phyloP scores from a whole-genome alignment of 805 yeast species.

The Candida gorgasii region DNA sequence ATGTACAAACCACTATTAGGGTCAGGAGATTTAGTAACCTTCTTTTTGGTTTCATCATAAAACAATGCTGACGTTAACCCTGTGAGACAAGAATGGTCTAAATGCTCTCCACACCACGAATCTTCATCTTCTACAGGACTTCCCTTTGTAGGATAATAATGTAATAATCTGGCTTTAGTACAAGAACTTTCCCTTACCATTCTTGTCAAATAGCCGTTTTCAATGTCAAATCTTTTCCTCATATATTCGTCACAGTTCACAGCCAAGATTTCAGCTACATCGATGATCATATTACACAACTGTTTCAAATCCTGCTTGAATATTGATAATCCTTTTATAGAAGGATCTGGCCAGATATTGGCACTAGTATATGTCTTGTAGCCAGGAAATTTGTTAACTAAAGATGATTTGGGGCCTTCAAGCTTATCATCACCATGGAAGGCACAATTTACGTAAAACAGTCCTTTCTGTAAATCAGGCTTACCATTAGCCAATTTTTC shows the following conservation, averaged over 20 bases:
- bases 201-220: conserved; percentile 39
- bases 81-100: conserved; percentile 61
- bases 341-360: conserved; percentile 52
- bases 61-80: conserved; percentile 58
- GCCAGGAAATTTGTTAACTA: conserved; percentile 30
- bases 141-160: conserved; percentile 45
- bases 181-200: conserved; percentile 51
- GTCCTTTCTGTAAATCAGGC: conserved; percentile 55
- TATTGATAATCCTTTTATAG: conserved; percentile 21
- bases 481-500: conserved; percentile 46
- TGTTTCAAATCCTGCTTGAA: conserved; percentile 40
- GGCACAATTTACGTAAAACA: conserved; percentile 59
- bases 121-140: conserved; percentile 19
- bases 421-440: conserved; percentile 44
- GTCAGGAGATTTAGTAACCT: conserved; percentile 41
- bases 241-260: conserved; percentile 52
- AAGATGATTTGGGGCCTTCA: conserved; percentile 47
- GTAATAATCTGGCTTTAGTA: conserved; percentile 58
- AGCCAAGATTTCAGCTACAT: conserved; percentile 52
- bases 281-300: conserved; percentile 47
- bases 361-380: conserved; percentile 47
- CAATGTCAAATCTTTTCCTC: conserved; percentile 27
- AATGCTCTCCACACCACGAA: conserved; percentile 65
- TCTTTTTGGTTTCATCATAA: conserved; percentile 36
- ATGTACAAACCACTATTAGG: conserved; percentile 52